Percentiles rank a stretch among this genome's conserved stretches.
Conservation (phyloP, 306 rosid species). For the Carpinus fangiana region DNA sequence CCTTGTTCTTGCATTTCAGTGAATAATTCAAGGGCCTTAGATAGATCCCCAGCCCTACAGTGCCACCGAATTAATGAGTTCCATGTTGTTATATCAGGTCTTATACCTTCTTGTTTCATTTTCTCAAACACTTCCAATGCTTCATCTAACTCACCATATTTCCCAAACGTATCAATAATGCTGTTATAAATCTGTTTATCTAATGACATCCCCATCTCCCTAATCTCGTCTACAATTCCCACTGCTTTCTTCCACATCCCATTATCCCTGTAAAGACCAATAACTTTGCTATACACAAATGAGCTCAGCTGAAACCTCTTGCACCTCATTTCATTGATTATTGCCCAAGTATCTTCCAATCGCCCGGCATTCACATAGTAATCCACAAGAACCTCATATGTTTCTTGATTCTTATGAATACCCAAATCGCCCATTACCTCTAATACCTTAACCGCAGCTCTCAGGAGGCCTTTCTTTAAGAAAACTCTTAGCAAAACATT, state of each 20-base stretch:
- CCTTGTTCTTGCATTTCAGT: constrained; percentile 70
- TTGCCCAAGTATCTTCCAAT: constrained; percentile 74
- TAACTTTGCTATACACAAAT: constrained; percentile 59
- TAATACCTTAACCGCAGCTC: constrained; percentile 45
- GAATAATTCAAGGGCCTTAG: constrained; percentile 54
- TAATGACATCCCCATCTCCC: constrained; percentile 50
- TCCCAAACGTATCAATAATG: constrained; percentile 70
- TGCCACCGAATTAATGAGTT: constrained; percentile 73
- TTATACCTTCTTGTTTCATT: constrained; percentile 60
- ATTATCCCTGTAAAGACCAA: constrained; percentile 68
- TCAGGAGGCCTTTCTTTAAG: constrained; percentile 71
- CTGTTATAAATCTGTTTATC: constrained; percentile 65
- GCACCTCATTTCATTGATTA: constrained; percentile 60
- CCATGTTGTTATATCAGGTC: constrained; percentile 67
- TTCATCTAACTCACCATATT: constrained; percentile 62
- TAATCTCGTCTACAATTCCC: constrained; percentile 59
- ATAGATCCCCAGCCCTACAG: constrained; percentile 56
- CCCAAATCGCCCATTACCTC: constrained; percentile 46
- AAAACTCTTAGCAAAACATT: constrained; percentile 65
- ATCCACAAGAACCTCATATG: constrained; percentile 60
- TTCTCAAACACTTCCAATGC: constrained; percentile 61
- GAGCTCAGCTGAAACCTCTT: constrained; percentile 54
- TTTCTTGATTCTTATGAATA: constrained; percentile 42
- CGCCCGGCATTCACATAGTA: constrained; percentile 71
- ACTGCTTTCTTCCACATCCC: constrained; percentile 93